These are phyloP conservation scores for Aspergillus clavatus DNA, from an alignment of 2,329 filamentous ascomycete genomes.

Conservation along the genomic window DNA sequence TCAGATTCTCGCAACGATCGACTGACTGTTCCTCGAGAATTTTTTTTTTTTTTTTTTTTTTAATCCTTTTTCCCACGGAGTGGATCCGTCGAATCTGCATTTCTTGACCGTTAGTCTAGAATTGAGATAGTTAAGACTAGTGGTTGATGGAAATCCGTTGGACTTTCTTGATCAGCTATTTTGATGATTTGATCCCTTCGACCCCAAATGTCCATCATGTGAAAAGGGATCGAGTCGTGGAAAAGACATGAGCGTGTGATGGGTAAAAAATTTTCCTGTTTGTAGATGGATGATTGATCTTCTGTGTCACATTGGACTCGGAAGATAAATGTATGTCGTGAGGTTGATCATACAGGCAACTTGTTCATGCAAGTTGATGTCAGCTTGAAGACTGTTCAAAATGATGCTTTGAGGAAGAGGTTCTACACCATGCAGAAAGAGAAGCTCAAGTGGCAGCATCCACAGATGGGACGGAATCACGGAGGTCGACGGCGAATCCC, in stretches of 20 bases:
- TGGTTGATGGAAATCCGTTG: background rate
- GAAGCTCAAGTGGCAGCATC: too few species aligned
- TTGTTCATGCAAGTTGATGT: background rate
- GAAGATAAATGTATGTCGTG: background rate
- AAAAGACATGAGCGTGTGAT: background rate
- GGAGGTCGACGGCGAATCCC: slow-evolving; percentile 2
- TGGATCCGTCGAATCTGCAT: background rate
- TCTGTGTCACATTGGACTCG: background rate
- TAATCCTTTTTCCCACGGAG: background rate
- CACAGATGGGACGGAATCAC: too few species aligned
- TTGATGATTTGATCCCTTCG: background rate
- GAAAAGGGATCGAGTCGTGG: background rate
- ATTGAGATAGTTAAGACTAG: too few species aligned
- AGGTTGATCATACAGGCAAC: background rate
- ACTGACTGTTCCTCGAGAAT: too few species aligned
- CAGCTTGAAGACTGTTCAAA: too few species aligned
- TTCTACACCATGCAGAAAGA: too few species aligned
- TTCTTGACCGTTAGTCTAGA: background rate
- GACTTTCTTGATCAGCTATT: background rate
- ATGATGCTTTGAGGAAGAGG: too few species aligned
- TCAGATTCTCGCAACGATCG: too few species aligned
- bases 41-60: too few species aligned
- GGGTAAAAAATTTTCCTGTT: background rate
- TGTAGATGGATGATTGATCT: background rate
- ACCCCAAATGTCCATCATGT: too few species aligned